Conservation (phyloP, 768 basidiomycete species). For the Crepidotus variabilis region DNA sequence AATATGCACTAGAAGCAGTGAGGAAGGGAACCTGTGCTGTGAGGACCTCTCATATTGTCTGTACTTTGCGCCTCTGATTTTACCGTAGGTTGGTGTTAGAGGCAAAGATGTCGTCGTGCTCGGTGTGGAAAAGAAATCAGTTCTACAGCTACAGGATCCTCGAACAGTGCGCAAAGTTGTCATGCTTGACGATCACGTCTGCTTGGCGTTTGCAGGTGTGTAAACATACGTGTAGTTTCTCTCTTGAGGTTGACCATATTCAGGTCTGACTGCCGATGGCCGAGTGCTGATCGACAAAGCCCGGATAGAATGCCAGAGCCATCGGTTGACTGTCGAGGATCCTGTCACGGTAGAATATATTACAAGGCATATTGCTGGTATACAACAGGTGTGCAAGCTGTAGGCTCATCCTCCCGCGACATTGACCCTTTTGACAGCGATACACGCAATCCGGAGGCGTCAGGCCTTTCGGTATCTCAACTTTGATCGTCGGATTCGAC, state of each 20-base stretch:
- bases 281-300: constrained; percentile 98
- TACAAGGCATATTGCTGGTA: constrained; percentile 96
- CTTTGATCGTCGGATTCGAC: constrained; percentile 95
- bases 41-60: constrained; percentile 16
- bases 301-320: constrained; percentile 95
- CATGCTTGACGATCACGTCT: constrained; percentile 97
- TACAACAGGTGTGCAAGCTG: constrained; percentile 76
- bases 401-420: background rate
- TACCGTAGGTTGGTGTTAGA: constrained; percentile 85
- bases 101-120: constrained; percentile 94
- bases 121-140: constrained; percentile 98
- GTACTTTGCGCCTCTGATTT: background rate
- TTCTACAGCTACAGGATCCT: constrained; percentile 96
- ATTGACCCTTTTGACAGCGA: constrained; percentile 42
- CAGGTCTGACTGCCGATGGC: constrained; percentile 96
- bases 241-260: constrained; percentile 5
- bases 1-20: constrained; percentile 98
- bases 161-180: constrained; percentile 97
- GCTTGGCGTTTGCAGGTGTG: constrained; percentile 95
- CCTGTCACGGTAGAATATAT: constrained; percentile 99
- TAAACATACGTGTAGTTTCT: constrained; percentile 4
- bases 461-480: constrained; percentile 96
- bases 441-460: constrained; percentile 99
- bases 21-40: constrained; percentile 97
- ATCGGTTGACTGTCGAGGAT: constrained; percentile 95